Evolutionary conservation across 768 basidiomycete genomes (phyloP), one percentile per base, ranked within the genome.

Genomic region (Boletus rubescentipes): DNA sequence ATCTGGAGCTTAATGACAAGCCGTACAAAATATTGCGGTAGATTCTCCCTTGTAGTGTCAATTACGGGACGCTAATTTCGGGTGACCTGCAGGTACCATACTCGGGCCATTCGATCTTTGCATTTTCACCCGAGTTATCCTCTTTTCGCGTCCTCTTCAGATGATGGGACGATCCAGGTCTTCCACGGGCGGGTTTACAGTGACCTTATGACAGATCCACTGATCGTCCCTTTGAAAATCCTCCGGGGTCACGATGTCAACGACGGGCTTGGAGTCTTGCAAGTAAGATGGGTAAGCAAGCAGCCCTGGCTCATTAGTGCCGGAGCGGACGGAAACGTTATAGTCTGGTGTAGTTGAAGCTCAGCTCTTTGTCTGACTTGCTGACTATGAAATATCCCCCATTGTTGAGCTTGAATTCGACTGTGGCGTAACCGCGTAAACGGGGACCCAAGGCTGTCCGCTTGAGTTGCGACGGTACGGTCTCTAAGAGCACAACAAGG

Each of bases 171-270:
- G 38, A 92, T 98, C 62, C 96, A 98, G 70, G 77, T 99, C 61
- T 98, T 99, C 84, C 97, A 99, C 72, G 83, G 89, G 31, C 84
- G 95, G 57, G 90, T 98, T 41, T 98, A 91, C 75, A 89, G 84
- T 65, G 97, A 99, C 70, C 80, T 98, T 42, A 89, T 97, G 85
- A 95, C 91, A 41, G 96, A 99, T 72, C 96, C 97, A 31, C 77
- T 98, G 54, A 98, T 99, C 63, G 96, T 99, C 1, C 97, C 97
- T 18, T 76, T 99, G 65, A 98, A 98, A 74, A 96, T 98, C 48
- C 79, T 99, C 42, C 79, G 91, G 32, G 97, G 95, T n/a, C 97
- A 98, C 71, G 76, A 81, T 41, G 74, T 98, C 49, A 81, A 74
- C 55, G 92, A 95, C 30, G 91, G 89, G 2, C 79, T 98, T 21